Evolutionary conservation across 2,329 filamentous ascomycete species (phyloP).

Genomic region (Trichothecium roseum): DNA sequence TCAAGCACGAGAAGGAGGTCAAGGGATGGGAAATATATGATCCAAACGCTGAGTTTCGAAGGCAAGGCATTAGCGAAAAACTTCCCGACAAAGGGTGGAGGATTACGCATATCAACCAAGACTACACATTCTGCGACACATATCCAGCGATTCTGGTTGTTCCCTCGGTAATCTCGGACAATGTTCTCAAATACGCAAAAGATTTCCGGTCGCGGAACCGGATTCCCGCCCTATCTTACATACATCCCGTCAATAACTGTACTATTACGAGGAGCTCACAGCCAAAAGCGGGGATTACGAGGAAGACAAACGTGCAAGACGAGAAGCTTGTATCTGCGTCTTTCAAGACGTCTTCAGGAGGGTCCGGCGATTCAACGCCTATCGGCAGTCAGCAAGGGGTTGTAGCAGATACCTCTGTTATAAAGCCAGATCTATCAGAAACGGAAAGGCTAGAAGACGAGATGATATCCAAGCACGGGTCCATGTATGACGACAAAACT

Average conservation of each 20-base stretch:
- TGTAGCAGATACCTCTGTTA: constrained; percentile 15
- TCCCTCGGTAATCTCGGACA: constrained; percentile 87
- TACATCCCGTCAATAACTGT: constrained; percentile 95
- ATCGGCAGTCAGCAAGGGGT: constrained; percentile 41
- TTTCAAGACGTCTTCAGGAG: constrained; percentile 43
- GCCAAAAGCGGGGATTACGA: constrained; percentile 74
- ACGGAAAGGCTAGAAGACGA: constrained; percentile 61
- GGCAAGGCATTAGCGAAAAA: constrained; percentile 80
- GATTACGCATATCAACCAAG: constrained; percentile 78
- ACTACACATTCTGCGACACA: constrained; percentile 85
- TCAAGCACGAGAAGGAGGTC: constrained; percentile 60
- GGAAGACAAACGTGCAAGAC: constrained; percentile 89
- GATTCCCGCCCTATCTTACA: constrained; percentile 82
- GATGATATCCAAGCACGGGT: constrained; percentile 34
- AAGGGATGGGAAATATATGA: constrained; percentile 83
- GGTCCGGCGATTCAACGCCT: constrained; percentile 23
- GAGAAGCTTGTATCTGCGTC: constrained; percentile 89
- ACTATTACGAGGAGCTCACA: constrained; percentile 94
- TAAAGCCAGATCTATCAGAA: constrained; percentile 44
- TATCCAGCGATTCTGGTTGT: constrained; percentile 82
- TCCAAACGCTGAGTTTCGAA: constrained; percentile 70
- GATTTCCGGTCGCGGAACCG: constrained; percentile 80
- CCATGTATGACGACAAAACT: constrained; percentile 45
- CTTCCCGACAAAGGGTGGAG: constrained; percentile 75
- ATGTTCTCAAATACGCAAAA: constrained; percentile 86